Conservation (phyloP, 176 grass and related monocot species). For the Lolium multiflorum region DNA sequence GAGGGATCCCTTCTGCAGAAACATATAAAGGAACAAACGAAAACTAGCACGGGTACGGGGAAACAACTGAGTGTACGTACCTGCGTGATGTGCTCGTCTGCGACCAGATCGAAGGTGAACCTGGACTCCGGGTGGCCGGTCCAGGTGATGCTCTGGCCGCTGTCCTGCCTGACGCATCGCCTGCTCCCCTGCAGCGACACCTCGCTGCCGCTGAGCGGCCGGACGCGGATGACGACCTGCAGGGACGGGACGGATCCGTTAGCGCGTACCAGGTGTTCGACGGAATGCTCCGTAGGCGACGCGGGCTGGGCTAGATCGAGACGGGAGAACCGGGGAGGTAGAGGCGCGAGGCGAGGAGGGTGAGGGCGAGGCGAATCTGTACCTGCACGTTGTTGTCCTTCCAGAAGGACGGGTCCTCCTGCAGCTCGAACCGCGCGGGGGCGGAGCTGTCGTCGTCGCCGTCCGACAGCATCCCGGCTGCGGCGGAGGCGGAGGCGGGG, state of each 20-base stretch:
- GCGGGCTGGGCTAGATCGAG: not conserved
- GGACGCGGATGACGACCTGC: slow-evolving; percentile 83
- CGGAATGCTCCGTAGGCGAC: slow-evolving; percentile 8
- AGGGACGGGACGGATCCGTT: slow-evolving; percentile 17
- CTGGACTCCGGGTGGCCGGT: slow-evolving; percentile 83
- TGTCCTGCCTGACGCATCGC: slow-evolving; percentile 81
- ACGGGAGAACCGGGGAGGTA: not conserved
- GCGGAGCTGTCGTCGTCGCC: slow-evolving; percentile 41
- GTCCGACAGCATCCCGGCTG: slow-evolving; percentile 41
- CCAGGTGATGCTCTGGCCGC: slow-evolving; percentile 82
- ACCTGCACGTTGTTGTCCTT: slow-evolving; percentile 98
- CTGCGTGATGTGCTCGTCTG: slow-evolving; percentile 94
- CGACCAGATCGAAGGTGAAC: slow-evolving; percentile 95
- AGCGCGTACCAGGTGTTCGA: slow-evolving; percentile 18
- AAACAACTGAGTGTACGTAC: slow-evolving; percentile 31
- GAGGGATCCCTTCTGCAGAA: not conserved
- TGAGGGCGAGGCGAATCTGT: not conserved
- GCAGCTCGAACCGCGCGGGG: slow-evolving; percentile 65
- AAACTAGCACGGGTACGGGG: not conserved
- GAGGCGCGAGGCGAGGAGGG: not conserved
- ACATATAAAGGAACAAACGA: not conserved
- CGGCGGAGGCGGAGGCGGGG: not conserved
- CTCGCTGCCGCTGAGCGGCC: slow-evolving; percentile 80
- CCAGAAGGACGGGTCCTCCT: slow-evolving; percentile 94
- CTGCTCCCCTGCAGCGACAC: slow-evolving; percentile 81